phyloP scores from a whole-genome alignment of 2,329 filamentous ascomycete genomes.

The Akanthomyces lecanii region DNA sequence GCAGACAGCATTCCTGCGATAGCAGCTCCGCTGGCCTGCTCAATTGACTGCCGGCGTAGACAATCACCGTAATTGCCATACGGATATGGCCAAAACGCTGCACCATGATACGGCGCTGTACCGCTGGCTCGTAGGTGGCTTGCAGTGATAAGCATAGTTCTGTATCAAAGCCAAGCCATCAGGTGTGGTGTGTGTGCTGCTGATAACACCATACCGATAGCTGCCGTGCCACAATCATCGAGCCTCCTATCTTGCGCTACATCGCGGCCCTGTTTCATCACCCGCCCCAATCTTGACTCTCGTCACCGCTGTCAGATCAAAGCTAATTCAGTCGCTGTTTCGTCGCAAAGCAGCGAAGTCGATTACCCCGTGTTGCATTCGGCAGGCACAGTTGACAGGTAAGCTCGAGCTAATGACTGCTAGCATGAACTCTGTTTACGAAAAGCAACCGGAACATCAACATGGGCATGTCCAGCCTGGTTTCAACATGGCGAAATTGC shows the following conservation, averaged over 20 bases:
- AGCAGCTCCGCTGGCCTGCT: neutral
- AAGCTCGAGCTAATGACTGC: neutral
- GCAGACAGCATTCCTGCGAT: neutral
- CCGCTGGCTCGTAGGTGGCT: neutral
- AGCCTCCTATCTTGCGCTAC: slow-evolving; percentile 1
- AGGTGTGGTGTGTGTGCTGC: neutral
- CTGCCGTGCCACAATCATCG: neutral
- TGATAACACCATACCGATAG: slow-evolving; percentile 8
- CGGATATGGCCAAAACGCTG: neutral
- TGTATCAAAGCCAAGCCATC: slow-evolving; percentile 7
- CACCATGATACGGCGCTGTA: neutral
- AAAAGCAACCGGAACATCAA: slow-evolving; percentile 7
- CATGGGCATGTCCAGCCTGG: neutral
- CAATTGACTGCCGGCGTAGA: neutral
- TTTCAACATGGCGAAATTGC: slow-evolving; percentile 13
- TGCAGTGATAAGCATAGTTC: slow-evolving; percentile 7
- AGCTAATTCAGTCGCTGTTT: neutral
- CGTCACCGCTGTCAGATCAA: slow-evolving; percentile 4
- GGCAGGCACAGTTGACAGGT: neutral
- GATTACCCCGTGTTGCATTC: neutral
- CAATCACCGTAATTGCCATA: neutral
- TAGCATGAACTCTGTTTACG: slow-evolving; percentile 13
- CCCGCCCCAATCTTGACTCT: neutral
- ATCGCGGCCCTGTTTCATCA: neutral
- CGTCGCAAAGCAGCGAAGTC: neutral